A percentile compares a stretch with the other conserved stretches of the same genome.
These are phyloP conservation scores for Petunia axillaris DNA, from an alignment of 257 asterid genomes.

Conservation along the genomic window DNA sequence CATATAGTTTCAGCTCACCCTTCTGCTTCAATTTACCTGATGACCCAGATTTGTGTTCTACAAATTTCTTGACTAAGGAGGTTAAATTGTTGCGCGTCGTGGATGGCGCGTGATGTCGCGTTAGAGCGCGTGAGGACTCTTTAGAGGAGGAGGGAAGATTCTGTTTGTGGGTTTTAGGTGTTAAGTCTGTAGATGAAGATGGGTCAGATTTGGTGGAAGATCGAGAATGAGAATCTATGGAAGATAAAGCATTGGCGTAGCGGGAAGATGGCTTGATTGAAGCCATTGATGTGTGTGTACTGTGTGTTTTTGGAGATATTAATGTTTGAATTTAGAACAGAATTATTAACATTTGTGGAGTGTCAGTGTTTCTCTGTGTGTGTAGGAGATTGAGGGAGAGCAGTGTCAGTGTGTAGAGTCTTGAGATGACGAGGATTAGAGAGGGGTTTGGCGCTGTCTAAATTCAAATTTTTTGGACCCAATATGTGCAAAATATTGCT, in stretches of 20 bases:
- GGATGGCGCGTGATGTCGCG: slow-evolving; percentile 40
- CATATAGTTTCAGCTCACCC: slow-evolving; percentile 31
- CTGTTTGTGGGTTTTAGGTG: not conserved
- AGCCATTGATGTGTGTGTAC: slow-evolving; percentile 49
- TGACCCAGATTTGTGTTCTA: slow-evolving; percentile 50
- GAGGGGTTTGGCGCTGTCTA: slow-evolving; percentile 36
- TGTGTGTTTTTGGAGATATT: slow-evolving; percentile 30
- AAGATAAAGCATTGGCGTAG: slow-evolving; percentile 47
- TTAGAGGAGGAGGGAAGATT: slow-evolving; percentile 27
- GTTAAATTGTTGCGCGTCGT: slow-evolving; percentile 38
- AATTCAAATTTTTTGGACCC: slow-evolving; percentile 35
- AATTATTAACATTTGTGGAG: not conserved
- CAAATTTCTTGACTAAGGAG: slow-evolving; percentile 72
- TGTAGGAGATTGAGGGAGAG: slow-evolving; percentile 19
- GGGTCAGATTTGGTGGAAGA: slow-evolving; percentile 72
- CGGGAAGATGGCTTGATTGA: slow-evolving; percentile 76
- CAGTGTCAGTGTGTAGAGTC: not conserved
- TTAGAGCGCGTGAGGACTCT: slow-evolving; percentile 47
- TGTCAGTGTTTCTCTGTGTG: slow-evolving; percentile 11
- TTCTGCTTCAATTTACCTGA: slow-evolving; percentile 37
- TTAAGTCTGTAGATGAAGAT: slow-evolving; percentile 64
- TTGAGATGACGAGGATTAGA: not conserved
- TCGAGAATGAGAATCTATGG: slow-evolving; percentile 35
- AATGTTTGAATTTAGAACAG: slow-evolving; percentile 28
- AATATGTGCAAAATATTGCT: not conserved